Base-by-base conservation (phyloP, 495 filamentous ascomycete species). In the Aspergillus coremiiformis region DNA sequence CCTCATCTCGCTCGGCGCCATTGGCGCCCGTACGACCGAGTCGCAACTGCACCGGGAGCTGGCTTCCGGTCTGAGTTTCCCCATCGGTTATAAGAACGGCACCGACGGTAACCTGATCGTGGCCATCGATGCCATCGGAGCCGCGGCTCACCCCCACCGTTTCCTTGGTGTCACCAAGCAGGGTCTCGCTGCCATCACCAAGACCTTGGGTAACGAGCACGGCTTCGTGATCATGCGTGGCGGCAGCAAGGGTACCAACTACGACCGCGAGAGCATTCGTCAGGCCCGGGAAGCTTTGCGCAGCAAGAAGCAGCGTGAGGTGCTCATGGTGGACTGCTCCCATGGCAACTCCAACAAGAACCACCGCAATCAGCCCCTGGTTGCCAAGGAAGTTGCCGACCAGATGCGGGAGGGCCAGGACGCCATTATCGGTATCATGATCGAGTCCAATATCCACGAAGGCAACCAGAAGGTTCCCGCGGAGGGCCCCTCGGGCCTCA, bases 101-200 rank as follows among this genome's bases (percentile, higher is more conserved):
- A 98, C 93, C 26, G 93, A 98, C 63, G 93, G 93, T n/a, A 87
- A 85, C 61, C 71, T 98, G 45, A 82, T 79, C 20, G 92, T 98
- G n/a, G 90, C 92, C 35, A 92, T 98, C 56, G 93, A 98, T 63
- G 93, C 93, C 41, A 94, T 96, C 54, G 91, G 94, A 49, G 84
- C 90, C 7, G 93, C 93, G 2, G 85, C 88, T 26, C 83, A 90
- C 53, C 87, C 86, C 59, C 93, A 98, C 72, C 90, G 94, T 70
- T 98, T 98, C 78, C 89, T 98, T 78, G 92, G 92, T 68, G 94
- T 98, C 37, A 98, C 94, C n/a, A 98, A 97, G 77, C 90, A 95
- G 68, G 93, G 93, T 27, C 77, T 97, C 51, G 93, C 93, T 10
- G 89, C 93, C 27, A 98, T 98, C 60, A 96, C 91, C 30, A 81